A percentile compares a stretch with the other conserved stretches of the same genome.
These are phyloP conservation scores for Camillea tinctor DNA, from an alignment of 2,329 filamentous ascomycete genomes.

Conservation along the genomic window DNA sequence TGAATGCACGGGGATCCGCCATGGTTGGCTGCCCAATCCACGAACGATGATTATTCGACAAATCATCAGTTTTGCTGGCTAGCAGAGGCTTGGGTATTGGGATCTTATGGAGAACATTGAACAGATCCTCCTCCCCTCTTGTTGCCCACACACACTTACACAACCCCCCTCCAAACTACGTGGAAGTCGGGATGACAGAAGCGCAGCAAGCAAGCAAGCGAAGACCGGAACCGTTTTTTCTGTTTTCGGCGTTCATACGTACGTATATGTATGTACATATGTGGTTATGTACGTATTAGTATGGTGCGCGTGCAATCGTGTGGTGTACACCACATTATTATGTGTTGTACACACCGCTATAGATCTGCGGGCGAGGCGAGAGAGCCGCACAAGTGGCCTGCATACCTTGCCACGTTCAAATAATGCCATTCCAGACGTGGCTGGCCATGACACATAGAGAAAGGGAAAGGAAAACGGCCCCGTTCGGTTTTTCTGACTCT, in stretches of 20 bases:
- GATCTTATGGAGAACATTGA: neutral
- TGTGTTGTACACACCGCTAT: neutral
- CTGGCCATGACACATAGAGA: neutral
- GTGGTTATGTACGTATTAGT: neutral
- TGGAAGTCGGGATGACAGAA: neutral
- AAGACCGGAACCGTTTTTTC: neutral
- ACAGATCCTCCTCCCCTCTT: neutral
- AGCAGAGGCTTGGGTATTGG: neutral
- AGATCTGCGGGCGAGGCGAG: neutral
- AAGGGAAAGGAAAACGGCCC: neutral
- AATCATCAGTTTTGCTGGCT: neutral
- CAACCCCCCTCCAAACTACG: neutral
- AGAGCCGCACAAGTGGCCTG: neutral
- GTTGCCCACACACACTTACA: neutral
- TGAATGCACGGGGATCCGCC: neutral
- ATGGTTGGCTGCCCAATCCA: neutral
- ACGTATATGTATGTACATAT: neutral
- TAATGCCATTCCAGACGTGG: neutral
- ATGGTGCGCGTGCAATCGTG: neutral
- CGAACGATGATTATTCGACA: neutral
- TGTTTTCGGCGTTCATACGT: neutral
- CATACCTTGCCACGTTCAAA: neutral
- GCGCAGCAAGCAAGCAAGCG: neutral
- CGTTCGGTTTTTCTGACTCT: neutral
- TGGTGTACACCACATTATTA: neutral